These are phyloP conservation scores for Periconia sp. DNA, from an alignment of 2,329 filamentous ascomycete genomes.

Conservation along the genomic window DNA sequence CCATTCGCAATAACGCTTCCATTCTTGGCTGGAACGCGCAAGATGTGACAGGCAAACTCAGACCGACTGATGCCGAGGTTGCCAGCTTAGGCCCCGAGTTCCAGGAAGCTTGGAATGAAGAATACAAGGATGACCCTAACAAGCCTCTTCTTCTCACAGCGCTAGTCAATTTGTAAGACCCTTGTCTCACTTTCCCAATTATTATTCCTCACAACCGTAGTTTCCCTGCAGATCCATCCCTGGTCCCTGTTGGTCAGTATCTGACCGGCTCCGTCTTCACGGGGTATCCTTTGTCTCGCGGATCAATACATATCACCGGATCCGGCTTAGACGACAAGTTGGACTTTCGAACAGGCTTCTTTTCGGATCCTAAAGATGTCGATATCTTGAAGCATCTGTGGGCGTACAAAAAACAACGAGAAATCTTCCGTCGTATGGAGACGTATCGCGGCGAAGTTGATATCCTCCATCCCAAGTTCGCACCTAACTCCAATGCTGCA, in stretches of 20 bases:
- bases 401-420: conserved; percentile 67
- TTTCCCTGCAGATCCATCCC: conserved; percentile 32
- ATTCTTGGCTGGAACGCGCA: conserved; percentile 61
- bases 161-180: conserved; percentile 39
- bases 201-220: conserved; percentile 7
- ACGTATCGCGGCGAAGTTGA: conserved; percentile 51
- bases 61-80: conserved; percentile 55
- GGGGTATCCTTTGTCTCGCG: conserved; percentile 63
- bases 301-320: conserved; percentile 60
- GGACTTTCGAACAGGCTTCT: conserved; percentile 61
- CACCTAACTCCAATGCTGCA: conserved; percentile 50
- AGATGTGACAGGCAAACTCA: conserved; percentile 59
- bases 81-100: conserved; percentile 55
- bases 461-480: conserved; percentile 41
- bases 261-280: conserved; percentile 57
- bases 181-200: neutral
- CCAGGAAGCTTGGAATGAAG: conserved; percentile 56
- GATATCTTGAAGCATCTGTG: conserved; percentile 63
- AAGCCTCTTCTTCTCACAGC: conserved; percentile 54
- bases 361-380: conserved; percentile 57
- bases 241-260: conserved; percentile 51
- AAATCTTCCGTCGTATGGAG: conserved; percentile 59
- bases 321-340: conserved; percentile 40
- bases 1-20: conserved; percentile 52
- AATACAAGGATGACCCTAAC: conserved; percentile 53